Conservation (phyloP, 768 basidiomycete genomes). For the Nevesoporus exiguus region DNA sequence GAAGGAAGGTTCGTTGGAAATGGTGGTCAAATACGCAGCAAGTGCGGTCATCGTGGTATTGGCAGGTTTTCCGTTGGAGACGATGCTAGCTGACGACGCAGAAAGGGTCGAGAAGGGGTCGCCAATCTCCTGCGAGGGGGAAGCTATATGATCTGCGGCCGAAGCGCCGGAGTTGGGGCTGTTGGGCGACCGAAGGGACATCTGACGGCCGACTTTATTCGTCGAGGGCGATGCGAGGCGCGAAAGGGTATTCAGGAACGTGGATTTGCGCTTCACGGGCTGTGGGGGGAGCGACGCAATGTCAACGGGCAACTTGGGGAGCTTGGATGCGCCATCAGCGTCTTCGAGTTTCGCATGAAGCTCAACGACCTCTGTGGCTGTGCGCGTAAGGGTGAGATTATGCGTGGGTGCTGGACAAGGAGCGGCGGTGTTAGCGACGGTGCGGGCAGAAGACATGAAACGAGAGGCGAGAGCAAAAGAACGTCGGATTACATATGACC, state of each 20-base stretch:
- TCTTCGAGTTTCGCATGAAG: slow-evolving; percentile 80
- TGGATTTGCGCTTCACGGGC: slow-evolving; percentile 71
- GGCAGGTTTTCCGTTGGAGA: slow-evolving; percentile 25
- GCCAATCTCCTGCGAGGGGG: slow-evolving; percentile 52
- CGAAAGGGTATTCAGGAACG: slow-evolving; percentile 82
- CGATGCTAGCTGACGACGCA: slow-evolving; percentile 24
- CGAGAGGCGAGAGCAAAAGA: slow-evolving; percentile 13
- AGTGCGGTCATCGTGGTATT: slow-evolving; percentile 62
- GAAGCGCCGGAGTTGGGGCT: slow-evolving; percentile 32
- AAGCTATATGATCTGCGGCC: slow-evolving; percentile 37
- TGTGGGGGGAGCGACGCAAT: slow-evolving; percentile 46
- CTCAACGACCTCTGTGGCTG: slow-evolving; percentile 72
- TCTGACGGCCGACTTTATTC: slow-evolving; percentile 45
- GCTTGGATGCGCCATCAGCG: slow-evolving; percentile 49
- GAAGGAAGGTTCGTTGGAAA: slow-evolving; percentile 64
- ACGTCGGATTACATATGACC: slow-evolving; percentile 10
- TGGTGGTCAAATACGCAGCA: slow-evolving; percentile 74
- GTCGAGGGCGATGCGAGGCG: slow-evolving; percentile 73
- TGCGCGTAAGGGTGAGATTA: slow-evolving; percentile 82
- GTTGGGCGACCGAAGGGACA: slow-evolving; percentile 34
- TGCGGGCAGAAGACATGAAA: slow-evolving; percentile 16
- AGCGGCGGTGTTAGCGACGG: slow-evolving; percentile 30
- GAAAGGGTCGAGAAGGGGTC: slow-evolving; percentile 59
- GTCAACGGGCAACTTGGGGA: slow-evolving; percentile 64
- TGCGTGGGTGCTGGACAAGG: slow-evolving; percentile 71